Base-by-base conservation (phyloP, 495 filamentous ascomycete genomes). In the Podospora pseudoanserina region DNA sequence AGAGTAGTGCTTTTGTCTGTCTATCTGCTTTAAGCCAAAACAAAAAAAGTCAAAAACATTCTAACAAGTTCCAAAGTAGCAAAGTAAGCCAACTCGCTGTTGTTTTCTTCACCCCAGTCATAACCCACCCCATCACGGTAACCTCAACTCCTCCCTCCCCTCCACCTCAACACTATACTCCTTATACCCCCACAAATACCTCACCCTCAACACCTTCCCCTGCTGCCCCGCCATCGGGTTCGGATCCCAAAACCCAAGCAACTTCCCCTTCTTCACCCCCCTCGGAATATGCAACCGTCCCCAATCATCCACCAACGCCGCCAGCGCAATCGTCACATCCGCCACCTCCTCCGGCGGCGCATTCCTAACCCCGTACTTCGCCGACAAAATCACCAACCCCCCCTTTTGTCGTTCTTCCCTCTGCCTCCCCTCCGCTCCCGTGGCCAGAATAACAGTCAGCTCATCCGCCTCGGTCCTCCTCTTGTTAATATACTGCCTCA, bases 211-310 rank as follows among this genome's bases (percentile, higher is more conserved):
- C 49, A 76, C 79, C 76, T 88, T 88, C 27, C 76, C 77, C 39
- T 75, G 78, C 76, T 88, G 87, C 27, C 76, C 77, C 54, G 79
- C 72, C 28, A 83, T 74, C 13, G 86, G 86, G 13, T 83, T 84
- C 9, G 86, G 86, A 65, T 88, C 86, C 72, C 87, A 78, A 73
- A 88, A 88, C 3, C 86, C 86, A 5, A 85, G 71, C 18, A 87
- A 77, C 70, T 85, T 76, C 66, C 82, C 82, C 85, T 83, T 74
- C 19, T 63, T 54, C 27, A 72, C 55, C 15, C 74, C 74, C 59
- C 6, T 49, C 0, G 74, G 72, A 30, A 76, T 75, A 3, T 61
- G 57, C 65, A 78, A 30, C 63, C 55, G 30, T 1, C 58, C 63
- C 6, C 65, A 66, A 5, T 44, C 68, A 57, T 74, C 72, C 7